A percentile compares a stretch with the other conserved stretches of the same genome.
These are phyloP conservation scores for Bolboschoenus planiculmis DNA, from an alignment of 176 grass and related monocot species.

Conservation along the genomic window DNA sequence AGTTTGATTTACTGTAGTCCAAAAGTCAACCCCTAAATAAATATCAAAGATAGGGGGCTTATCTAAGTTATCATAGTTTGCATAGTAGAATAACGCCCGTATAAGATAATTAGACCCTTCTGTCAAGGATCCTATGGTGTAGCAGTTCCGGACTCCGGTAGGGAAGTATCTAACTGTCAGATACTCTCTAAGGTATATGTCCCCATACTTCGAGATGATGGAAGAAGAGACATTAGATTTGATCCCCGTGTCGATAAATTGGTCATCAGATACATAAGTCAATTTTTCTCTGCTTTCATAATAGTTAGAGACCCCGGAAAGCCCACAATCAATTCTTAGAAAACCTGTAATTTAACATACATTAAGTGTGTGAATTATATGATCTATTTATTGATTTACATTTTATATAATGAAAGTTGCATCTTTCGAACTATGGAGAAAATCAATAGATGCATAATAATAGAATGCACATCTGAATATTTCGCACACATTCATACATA, in stretches of 20 bases:
- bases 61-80: conserved; percentile 34
- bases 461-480: too few species aligned
- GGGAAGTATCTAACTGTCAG: conserved; percentile 26
- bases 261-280: conserved; percentile 41
- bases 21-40: conserved; percentile 25
- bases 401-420: too few species aligned
- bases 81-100: conserved; percentile 36
- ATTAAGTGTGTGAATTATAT: too few species aligned
- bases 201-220: conserved; percentile 8
- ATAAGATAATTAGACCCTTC: conserved; percentile 38
- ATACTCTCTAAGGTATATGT: not conserved
- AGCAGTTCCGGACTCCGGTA: conserved; percentile 32
- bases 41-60: conserved; percentile 35
- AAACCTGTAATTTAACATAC: too few species aligned
- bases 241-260: conserved; percentile 29
- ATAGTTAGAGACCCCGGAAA: conserved; percentile 16
- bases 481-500: too few species aligned
- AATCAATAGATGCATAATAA: too few species aligned
- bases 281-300: conserved; percentile 22
- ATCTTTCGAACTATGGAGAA: too few species aligned
- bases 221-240: conserved; percentile 8
- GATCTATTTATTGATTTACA: too few species aligned
- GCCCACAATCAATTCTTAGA: conserved; percentile 59
- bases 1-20: not conserved
- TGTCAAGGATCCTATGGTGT: conserved; percentile 29